Evolutionary conservation across 208 protist species (phyloP), one percentile per base, ranked within the genome.

Genomic region (Leishmania lainsoni): DNA sequence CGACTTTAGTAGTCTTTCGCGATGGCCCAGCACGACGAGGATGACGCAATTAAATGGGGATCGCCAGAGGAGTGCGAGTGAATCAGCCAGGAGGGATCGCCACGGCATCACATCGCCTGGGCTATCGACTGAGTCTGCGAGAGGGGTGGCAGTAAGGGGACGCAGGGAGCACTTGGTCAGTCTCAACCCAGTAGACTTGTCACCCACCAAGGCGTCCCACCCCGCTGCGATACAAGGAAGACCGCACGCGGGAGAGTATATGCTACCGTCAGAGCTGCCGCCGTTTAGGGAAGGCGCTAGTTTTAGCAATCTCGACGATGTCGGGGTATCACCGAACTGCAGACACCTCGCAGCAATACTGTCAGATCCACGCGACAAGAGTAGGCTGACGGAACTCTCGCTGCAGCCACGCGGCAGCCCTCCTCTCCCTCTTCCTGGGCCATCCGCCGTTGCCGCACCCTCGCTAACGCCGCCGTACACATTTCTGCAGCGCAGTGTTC

Each of bases 261-360:
- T 54, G 52, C 73, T 78, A 74, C 61, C 70, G 3, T 78, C 76
- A 20, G 76, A 73, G 76, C 6, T 75, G 14, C 58, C 69, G 17
- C 58, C 20, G n/a, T 42, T 39, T 48, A 45, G 73, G 16, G 29
- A 59, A 29, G 17, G 39, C 56, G n/a, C 59, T n/a, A 75, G 59
- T 29, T 20, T 61, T 8, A 48, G 71, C 32, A 54, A 63, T 32
- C 76, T 76, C 5, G 32, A 72, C 32, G 74, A 85, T 39, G 51
- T 61, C 8, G 32, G 26, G 49, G 49, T 35, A 35, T n/a, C 71
- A 16, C 49, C n/a, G 45, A 39, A 59, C 12, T 54, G 2, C 29
- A 61, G 49, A 6, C 71, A 26, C 2, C 49, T 42, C 5, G 49
- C 49, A 35, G 71, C 12, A 45, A 45, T n/a, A 29, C 0, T 59